phyloP scores from a whole-genome alignment of 1,139 yeast genomes.

The Arxiozyma bovina region DNA sequence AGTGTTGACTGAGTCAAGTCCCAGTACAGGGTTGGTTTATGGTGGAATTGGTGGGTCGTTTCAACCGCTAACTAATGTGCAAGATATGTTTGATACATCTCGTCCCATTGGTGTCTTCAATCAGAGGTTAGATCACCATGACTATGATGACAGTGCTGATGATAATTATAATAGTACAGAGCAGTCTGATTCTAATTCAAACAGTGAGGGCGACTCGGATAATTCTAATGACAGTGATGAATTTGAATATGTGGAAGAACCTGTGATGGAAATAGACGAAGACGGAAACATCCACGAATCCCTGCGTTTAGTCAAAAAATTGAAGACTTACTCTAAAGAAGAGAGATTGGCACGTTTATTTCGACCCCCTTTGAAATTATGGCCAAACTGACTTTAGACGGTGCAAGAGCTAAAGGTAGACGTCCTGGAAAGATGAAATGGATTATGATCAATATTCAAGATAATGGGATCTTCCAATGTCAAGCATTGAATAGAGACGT shows the following conservation, averaged over 20 bases:
- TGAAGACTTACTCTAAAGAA: constrained; percentile 24
- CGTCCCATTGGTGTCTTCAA: constrained; percentile 43
- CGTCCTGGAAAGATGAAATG: constrained; percentile 48
- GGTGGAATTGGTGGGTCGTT: constrained; percentile 34
- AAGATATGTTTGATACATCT: constrained; percentile 35
- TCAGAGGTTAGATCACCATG: constrained; percentile 34
- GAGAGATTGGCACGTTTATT: constrained; percentile 66
- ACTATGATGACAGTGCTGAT: constrained; percentile 14
- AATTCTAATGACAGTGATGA: constrained; percentile 18
- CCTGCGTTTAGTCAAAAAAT: constrained; percentile 22
- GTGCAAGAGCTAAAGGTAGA: constrained; percentile 63
- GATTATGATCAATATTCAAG: constrained; percentile 84
- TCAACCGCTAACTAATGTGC: constrained; percentile 22
- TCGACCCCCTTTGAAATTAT: constrained; percentile 93
- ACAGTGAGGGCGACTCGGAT: not conserved
- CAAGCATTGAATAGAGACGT: constrained; percentile 88
- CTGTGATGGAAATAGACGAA: constrained; percentile 29
- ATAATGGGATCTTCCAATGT: constrained; percentile 73
- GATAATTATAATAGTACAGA: constrained; percentile 12
- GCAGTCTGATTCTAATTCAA: not conserved
- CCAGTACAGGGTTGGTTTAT: constrained; percentile 30
- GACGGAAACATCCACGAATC: constrained; percentile 29
- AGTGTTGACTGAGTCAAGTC: constrained; percentile 46
- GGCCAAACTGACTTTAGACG: constrained; percentile 53
- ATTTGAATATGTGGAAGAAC: constrained; percentile 29